A percentile compares a stretch with the other conserved stretches of the same genome.
These are phyloP conservation scores for Hyphodiscus sp. DNA, from an alignment of 2,329 filamentous ascomycete genomes.

Conservation along the genomic window DNA sequence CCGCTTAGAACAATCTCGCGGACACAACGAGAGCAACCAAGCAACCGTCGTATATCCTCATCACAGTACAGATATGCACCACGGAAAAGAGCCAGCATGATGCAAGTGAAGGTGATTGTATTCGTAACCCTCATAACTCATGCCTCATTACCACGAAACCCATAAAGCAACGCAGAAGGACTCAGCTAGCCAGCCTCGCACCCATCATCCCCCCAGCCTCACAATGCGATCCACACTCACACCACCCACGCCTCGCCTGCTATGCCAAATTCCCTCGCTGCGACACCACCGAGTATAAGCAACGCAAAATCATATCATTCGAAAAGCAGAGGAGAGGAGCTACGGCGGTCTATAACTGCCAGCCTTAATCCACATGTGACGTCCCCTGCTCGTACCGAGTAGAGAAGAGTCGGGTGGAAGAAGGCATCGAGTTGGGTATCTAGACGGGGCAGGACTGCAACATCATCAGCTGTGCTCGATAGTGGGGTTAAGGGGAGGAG, in stretches of 20 bases:
- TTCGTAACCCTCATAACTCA: background rate
- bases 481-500: background rate
- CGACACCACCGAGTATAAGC: no score
- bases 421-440: background rate
- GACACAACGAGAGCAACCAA: no score
- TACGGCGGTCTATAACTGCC: no score
- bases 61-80: no score
- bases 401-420: background rate
- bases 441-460: constrained; percentile 18
- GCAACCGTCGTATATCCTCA: no score
- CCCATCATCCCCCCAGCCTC: background rate
- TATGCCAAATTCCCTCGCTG: background rate
- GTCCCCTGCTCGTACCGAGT: background rate
- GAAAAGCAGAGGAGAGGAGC: no score
- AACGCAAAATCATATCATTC: no score
- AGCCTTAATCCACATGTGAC: no score
- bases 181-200: background rate
- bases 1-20: no score
- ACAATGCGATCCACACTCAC: background rate
- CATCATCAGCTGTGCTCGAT: background rate
- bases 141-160: background rate
- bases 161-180: background rate
- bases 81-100: no score
- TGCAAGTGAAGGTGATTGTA: no score
- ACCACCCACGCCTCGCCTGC: background rate